Percentiles rank a stretch among this genome's conserved stretches.
phyloP scores from a whole-genome alignment of 345 rosid species.

The Corchorus capsularis region DNA sequence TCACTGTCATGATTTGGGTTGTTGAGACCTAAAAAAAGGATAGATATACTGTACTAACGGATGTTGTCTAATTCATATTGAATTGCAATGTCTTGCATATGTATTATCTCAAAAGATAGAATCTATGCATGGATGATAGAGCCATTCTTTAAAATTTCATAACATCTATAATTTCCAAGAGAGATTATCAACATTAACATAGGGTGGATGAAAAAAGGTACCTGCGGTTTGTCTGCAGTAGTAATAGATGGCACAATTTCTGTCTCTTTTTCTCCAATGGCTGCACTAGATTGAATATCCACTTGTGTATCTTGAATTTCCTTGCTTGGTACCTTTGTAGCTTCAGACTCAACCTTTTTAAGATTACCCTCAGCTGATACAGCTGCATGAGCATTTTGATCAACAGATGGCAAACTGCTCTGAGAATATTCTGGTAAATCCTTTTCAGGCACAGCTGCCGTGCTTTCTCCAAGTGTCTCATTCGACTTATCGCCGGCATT shows the following conservation, averaged over 20 bases:
- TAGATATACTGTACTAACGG: background rate
- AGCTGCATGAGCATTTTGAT: constrained; percentile 31
- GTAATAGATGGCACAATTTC: constrained; percentile 22
- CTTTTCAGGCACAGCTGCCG: constrained; percentile 36
- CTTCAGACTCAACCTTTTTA: constrained; percentile 37
- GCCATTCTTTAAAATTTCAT: background rate
- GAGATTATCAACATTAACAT: background rate
- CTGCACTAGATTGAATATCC: constrained; percentile 28
- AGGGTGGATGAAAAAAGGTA: constrained; percentile 20
- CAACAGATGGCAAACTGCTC: constrained; percentile 31
- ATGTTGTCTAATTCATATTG: background rate
- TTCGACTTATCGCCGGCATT: constrained; percentile 39
- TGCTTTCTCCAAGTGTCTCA: constrained; percentile 35
- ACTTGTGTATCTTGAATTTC: constrained; percentile 30
- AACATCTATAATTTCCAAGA: background rate
- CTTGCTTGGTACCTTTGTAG: constrained; percentile 37
- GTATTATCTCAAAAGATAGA: background rate
- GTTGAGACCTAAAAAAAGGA: background rate
- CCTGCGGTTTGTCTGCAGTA: constrained; percentile 40
- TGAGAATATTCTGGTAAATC: constrained; percentile 25
- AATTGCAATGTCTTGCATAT: background rate
- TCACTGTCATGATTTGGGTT: background rate
- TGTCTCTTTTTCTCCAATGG: constrained; percentile 28
- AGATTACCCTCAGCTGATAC: constrained; percentile 31
- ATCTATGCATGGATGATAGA: background rate